Conservation (phyloP, 148 eudicot genomes). For the Dysphania ambrosioides region DNA sequence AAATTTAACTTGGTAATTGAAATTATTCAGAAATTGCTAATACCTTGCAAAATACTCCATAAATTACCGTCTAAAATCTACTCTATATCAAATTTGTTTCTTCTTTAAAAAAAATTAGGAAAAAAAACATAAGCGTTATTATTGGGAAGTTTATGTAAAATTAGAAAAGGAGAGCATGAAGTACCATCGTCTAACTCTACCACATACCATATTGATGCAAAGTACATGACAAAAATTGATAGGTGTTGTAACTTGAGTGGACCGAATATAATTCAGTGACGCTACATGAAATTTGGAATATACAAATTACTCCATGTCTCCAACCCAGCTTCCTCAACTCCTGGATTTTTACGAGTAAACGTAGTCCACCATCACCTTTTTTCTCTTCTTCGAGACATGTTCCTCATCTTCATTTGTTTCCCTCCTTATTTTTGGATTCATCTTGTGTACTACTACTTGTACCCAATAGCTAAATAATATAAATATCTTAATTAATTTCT, state of each 20-base stretch:
- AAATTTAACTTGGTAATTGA: too few species aligned
- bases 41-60: too few species aligned
- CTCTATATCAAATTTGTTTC: too few species aligned
- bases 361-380: not conserved
- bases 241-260: slow-evolving; percentile 23
- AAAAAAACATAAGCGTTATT: too few species aligned
- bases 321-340: not conserved
- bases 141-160: too few species aligned
- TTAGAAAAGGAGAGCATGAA: slow-evolving; percentile 21
- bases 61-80: too few species aligned
- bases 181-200: slow-evolving; percentile 27
- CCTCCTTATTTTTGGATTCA: not conserved
- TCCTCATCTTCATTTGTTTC: not conserved
- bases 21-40: too few species aligned
- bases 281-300: slow-evolving; percentile 29
- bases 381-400: slow-evolving; percentile 13
- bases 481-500: not conserved
- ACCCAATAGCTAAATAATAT: too few species aligned
- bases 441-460: too few species aligned
- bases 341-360: not conserved
- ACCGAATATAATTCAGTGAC: slow-evolving; percentile 10
- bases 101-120: too few species aligned
- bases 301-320: slow-evolving; percentile 30
- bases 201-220: slow-evolving; percentile 6
- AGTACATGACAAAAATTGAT: too few species aligned